A percentile compares a stretch with the other conserved stretches of the same genome.
Evolutionary conservation across 495 filamentous ascomycete genomes (phyloP).

Genomic region (Rhypophila decipiens): DNA sequence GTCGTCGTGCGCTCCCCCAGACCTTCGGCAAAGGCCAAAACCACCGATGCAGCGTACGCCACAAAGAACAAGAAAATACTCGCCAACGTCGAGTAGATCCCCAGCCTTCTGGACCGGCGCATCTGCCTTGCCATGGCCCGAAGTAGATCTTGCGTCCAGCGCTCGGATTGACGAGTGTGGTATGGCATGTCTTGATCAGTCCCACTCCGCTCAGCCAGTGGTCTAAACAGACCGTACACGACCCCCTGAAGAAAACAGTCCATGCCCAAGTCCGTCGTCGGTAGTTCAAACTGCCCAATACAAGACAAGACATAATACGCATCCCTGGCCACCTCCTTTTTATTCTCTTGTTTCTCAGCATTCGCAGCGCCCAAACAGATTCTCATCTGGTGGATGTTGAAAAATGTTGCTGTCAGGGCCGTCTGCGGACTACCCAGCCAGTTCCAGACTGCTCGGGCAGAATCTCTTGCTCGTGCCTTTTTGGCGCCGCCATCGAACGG

Average conservation of each 20-base stretch:
- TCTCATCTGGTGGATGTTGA: constrained; percentile 19
- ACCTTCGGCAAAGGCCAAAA: constrained; percentile 31
- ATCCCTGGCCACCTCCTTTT: constrained; percentile 4
- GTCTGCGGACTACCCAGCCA: constrained; percentile 18
- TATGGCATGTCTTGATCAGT: too few relatives aligned
- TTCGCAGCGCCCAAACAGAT: too few relatives aligned
- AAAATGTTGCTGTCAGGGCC: constrained; percentile 12
- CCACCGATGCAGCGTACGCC: constrained; percentile 36
- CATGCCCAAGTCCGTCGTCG: not conserved
- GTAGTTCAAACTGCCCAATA: constrained; percentile 10
- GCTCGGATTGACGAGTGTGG: too few relatives aligned
- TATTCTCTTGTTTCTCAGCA: too few relatives aligned
- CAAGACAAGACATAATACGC: constrained; percentile 16
- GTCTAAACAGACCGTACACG: constrained; percentile 9
- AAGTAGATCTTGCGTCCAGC: constrained; percentile 10
- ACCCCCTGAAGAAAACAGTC: constrained; percentile 1
- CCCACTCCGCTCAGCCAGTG: too few relatives aligned
- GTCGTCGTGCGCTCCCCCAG: constrained; percentile 33
- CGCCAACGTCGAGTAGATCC: constrained; percentile 1
- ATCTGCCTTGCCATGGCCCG: constrained; percentile 7
- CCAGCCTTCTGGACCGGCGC: constrained; percentile 7
- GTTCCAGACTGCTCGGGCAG: constrained; percentile 5
- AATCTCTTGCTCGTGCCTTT: not conserved
- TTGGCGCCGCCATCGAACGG: constrained; percentile 10
- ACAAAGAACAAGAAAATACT: constrained; percentile 17